Conservation (phyloP, 2,329 filamentous ascomycete genomes). For the Pyricularia pennisetigena region DNA sequence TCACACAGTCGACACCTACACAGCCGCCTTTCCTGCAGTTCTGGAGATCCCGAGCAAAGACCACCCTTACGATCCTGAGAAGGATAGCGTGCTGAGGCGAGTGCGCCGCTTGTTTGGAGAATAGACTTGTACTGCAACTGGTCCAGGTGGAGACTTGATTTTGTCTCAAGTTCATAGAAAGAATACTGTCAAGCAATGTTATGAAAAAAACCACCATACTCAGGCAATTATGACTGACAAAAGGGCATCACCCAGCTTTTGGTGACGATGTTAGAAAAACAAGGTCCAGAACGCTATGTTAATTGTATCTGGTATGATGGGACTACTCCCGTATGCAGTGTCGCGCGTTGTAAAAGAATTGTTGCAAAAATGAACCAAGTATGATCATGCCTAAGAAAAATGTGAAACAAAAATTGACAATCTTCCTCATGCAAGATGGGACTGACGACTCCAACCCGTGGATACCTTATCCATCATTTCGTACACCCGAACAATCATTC, state of each 20-base stretch:
- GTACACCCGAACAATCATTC: not conserved
- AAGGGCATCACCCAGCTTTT: not conserved
- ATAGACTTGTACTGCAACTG: constrained; percentile 23
- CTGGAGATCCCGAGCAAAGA: constrained; percentile 98
- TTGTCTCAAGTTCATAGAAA: not conserved
- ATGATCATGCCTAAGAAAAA: not conserved
- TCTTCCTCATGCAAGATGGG: not conserved
- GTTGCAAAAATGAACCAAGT: not conserved
- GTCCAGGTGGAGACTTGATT: not conserved
- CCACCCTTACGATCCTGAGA: constrained; percentile 97
- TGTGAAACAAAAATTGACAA: not conserved
- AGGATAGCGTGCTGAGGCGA: constrained; percentile 90
- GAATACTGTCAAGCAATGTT: not conserved
- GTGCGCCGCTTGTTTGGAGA: constrained; percentile 62
- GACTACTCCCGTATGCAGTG: not conserved
- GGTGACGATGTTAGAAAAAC: not conserved
- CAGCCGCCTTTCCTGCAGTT: constrained; percentile 88
- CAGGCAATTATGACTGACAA: not conserved
- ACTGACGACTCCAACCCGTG: not conserved
- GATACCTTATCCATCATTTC: not conserved
- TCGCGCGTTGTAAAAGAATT: not conserved
- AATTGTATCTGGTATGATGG: not conserved
- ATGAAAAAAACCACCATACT: not conserved
- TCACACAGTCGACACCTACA: constrained; percentile 81
- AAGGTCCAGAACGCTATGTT: not conserved